Evolutionary conservation across 495 filamentous ascomycete genomes (phyloP).

Genomic region (Penicillium subrubescens): DNA sequence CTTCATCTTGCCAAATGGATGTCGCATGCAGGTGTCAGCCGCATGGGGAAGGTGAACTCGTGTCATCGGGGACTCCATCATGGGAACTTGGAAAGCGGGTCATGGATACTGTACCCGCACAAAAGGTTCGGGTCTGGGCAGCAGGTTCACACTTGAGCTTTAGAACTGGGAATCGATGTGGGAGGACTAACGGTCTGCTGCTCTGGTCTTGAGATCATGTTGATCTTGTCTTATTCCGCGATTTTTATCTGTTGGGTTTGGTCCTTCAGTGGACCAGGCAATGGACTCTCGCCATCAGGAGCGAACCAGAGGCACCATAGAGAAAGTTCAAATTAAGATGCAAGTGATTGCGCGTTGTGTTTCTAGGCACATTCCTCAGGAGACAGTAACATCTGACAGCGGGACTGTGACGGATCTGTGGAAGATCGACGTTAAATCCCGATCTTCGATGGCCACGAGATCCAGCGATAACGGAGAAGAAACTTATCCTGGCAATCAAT

Average conservation of each 20-base stretch:
- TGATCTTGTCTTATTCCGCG: conserved; percentile 18
- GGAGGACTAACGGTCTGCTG: background rate
- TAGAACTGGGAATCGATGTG: too few species aligned
- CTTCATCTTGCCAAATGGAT: background rate
- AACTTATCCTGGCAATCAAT: background rate
- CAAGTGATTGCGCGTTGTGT: conserved; percentile 14
- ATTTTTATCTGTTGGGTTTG: background rate
- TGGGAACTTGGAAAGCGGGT: conserved; percentile 6
- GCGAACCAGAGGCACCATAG: background rate
- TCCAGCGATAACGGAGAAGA: background rate
- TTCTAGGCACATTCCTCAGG: conserved; percentile 19
- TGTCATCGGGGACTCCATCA: conserved; percentile 8
- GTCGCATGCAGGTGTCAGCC: conserved; percentile 28
- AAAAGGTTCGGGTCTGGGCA: background rate
- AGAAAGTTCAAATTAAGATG: background rate
- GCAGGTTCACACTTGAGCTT: background rate
- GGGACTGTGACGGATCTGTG: conserved; percentile 21
- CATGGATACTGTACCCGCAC: conserved; percentile 7
- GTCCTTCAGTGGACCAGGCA: background rate
- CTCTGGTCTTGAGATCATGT: conserved; percentile 1
- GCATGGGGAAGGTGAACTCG: conserved; percentile 27
- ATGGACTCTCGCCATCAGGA: conserved; percentile 12
- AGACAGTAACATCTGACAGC: conserved; percentile 21
- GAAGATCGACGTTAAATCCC: conserved; percentile 20
- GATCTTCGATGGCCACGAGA: conserved; percentile 13